Base-by-base conservation (phyloP, 768 basidiomycete species). In the Hygrophoropsis aurantiaca region DNA sequence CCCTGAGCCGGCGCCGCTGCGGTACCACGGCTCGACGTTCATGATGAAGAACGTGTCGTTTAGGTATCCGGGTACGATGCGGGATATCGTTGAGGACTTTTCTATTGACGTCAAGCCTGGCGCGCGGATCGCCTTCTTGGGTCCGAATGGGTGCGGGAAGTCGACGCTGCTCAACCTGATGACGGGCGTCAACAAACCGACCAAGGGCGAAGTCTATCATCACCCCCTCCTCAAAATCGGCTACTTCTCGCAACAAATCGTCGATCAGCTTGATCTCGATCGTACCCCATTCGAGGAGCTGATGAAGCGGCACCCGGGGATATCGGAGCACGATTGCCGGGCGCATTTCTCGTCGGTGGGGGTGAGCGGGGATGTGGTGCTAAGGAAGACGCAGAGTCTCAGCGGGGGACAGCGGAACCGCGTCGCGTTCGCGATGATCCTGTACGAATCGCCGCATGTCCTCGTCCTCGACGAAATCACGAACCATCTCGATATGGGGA, bases 401-500 rank as follows among this genome's bases (percentile, higher is more conserved):
- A 51, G 50, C 23, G 50, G 50, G 23, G 50, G 50, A 3, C 50
- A 51, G 34, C 50, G 50, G 9, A 51, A 51, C 23, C 76, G 84
- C 9, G 68, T 85, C 11, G 82, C 81, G 1, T 66, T 87, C 13
- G 78, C 79, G 1, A 60, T 77, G 44, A 64, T 85, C 16, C 70
- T 83, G 19, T 82, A 74, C 53, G 48, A 54, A 18, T 58, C 75
- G 3, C 83, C 84, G 5, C 74, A 80, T 50, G 68, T 83, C 4
- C 66, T 83, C 25, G 61, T 79, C 6, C 63, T 80, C 19, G 78
- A 80, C 52, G 85, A 87, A 59, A 78, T 83, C 4, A 83, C 85
- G 11, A 74, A 84, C n/a, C 85, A 87, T 64, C 63, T 87, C 35
- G 85, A 87, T 59, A 70, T 74, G 34, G 73, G 76, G 20, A 85